A percentile compares a stretch with the other conserved stretches of the same genome.
Conservation (phyloP, 129 eudicot species). For the Tagetes erecta region DNA sequence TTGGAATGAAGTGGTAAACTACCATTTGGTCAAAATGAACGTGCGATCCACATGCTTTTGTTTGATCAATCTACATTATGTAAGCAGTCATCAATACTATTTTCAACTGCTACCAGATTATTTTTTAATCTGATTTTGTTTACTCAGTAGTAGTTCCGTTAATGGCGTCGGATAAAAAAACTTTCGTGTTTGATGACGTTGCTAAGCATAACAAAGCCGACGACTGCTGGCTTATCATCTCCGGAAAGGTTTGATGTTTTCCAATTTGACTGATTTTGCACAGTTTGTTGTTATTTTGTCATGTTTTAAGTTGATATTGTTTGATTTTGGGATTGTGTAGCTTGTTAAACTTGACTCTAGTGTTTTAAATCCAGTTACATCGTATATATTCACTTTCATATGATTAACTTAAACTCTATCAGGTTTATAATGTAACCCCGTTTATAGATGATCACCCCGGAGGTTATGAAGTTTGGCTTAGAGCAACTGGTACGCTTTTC, state of each 20-base stretch:
- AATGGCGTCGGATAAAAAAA: constrained; percentile 73
- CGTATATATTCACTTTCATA: neutral
- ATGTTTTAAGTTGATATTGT: neutral
- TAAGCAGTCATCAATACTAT: neutral
- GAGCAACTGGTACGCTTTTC: constrained; percentile 22
- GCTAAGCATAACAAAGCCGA: constrained; percentile 68
- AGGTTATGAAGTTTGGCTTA: constrained; percentile 26
- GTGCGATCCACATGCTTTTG: constrained; percentile 18
- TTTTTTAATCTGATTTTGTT: constrained; percentile 13
- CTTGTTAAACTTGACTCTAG: neutral
- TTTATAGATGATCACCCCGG: constrained; percentile 32
- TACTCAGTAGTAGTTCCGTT: constrained; percentile 2
- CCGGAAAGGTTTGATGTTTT: constrained; percentile 73
- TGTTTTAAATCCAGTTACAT: neutral
- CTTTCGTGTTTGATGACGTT: constrained; percentile 61
- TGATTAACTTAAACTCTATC: constrained; percentile 9
- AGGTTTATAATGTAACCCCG: constrained; percentile 38
- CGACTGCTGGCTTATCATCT: constrained; percentile 84
- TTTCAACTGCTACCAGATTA: neutral
- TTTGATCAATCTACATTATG: neutral
- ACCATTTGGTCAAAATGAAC: constrained; percentile 25
- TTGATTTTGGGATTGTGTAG: constrained; percentile 11
- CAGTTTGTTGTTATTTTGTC: neutral
- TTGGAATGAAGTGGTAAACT: constrained; percentile 6
- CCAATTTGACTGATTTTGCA: neutral